Percentiles rank a stretch among this genome's conserved stretches.
These are phyloP conservation scores for Diaporthe ampelina DNA, from an alignment of 2,329 filamentous ascomycete species.

Conservation along the genomic window DNA sequence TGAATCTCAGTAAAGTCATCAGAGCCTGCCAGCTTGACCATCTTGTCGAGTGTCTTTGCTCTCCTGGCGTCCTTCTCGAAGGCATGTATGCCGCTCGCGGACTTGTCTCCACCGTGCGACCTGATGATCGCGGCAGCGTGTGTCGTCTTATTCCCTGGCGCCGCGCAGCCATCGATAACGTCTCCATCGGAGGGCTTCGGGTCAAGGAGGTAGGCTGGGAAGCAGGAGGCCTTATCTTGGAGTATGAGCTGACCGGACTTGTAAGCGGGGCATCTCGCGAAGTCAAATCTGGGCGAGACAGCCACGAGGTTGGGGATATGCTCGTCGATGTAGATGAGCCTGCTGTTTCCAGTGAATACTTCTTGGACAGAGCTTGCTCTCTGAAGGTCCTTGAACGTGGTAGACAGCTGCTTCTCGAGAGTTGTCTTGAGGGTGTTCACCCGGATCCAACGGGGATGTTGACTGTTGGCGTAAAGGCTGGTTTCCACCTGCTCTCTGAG, in stretches of 20 bases:
- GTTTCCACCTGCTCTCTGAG: constrained; percentile 72
- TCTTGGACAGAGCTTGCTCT: constrained; percentile 69
- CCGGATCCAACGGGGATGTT: constrained; percentile 91
- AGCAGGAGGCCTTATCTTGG: constrained; percentile 97
- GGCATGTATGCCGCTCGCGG: constrained; percentile 73
- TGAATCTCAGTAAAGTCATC: constrained; percentile 76
- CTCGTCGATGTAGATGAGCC: constrained; percentile 78
- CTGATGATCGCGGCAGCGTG: constrained; percentile 85
- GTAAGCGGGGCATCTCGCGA: constrained; percentile 82
- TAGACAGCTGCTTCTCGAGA: constrained; percentile 78
- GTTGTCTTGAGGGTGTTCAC: constrained; percentile 84
- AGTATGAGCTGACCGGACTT: constrained; percentile 83
- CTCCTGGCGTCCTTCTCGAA: constrained; percentile 83
- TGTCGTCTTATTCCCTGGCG: constrained; percentile 97
- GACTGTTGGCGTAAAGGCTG: constrained; percentile 63
- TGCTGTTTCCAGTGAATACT: constrained; percentile 62
- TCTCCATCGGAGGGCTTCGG: constrained; percentile 77
- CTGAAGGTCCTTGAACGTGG: constrained; percentile 78
- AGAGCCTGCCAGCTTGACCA: constrained; percentile 85
- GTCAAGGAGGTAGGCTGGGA: constrained; percentile 90
- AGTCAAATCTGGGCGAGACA: constrained; percentile 77
- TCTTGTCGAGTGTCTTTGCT: constrained; percentile 83
- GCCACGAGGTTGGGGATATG: constrained; percentile 89
- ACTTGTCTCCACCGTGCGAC: constrained; percentile 50
- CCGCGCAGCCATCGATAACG: constrained; percentile 92